A percentile compares a stretch with the other conserved stretches of the same genome.
Evolutionary conservation across 1,139 yeast species (phyloP).

Genomic region (Pichia sp.): DNA sequence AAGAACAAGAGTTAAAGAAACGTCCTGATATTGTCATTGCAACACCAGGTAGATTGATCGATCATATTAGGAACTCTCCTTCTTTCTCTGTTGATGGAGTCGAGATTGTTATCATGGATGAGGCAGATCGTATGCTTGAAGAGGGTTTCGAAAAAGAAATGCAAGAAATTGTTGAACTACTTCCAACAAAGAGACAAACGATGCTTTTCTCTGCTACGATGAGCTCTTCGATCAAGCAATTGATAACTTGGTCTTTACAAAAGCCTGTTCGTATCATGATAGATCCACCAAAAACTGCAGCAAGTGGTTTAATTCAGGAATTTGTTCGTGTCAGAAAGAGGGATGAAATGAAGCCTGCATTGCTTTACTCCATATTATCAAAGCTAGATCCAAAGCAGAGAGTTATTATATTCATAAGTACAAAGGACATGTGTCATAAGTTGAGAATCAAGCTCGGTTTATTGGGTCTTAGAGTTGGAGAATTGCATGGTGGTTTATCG

Average conservation of each 20-base stretch:
- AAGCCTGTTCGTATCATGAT: constrained; percentile 94
- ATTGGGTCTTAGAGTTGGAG: constrained; percentile 82
- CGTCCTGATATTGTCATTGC: constrained; percentile 97
- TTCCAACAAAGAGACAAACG: constrained; percentile 91
- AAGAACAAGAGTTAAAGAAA: constrained; percentile 85
- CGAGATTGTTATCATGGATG: constrained; percentile 90
- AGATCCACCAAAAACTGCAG: constrained; percentile 93
- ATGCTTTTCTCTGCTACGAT: constrained; percentile 94
- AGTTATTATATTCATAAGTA: constrained; percentile 83
- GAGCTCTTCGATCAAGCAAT: constrained; percentile 87
- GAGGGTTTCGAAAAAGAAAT: constrained; percentile 97
- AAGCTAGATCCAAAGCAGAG: constrained; percentile 59
- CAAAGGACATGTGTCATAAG: constrained; percentile 86
- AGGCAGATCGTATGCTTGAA: constrained; percentile 98
- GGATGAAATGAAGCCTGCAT: constrained; percentile 77
- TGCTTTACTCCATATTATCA: constrained; percentile 66
- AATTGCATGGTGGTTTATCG: constrained; percentile 87
- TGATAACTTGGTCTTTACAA: constrained; percentile 80
- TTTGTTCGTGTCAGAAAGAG: constrained; percentile 91
- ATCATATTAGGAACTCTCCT: constrained; percentile 92
- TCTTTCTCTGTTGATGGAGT: constrained; percentile 86
- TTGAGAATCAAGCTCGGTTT: constrained; percentile 82
- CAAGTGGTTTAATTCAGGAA: constrained; percentile 81
- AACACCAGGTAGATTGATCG: constrained; percentile 95
- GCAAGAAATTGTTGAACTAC: constrained; percentile 77